These are phyloP conservation scores for Saussurea involucrata DNA, from an alignment of 129 eudicot genomes.

Conservation along the genomic window DNA sequence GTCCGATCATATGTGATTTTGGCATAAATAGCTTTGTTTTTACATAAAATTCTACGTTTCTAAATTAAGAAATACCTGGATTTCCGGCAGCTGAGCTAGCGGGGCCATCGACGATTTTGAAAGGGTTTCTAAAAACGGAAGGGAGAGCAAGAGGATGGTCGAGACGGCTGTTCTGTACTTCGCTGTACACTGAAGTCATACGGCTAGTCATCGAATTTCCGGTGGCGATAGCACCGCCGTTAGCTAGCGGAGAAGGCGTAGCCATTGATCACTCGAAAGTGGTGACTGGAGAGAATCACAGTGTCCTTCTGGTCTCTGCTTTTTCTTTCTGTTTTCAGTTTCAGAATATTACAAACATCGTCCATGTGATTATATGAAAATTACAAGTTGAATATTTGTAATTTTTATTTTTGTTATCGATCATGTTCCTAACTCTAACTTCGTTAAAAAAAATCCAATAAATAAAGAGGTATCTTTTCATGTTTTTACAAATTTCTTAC, in stretches of 20 bases:
- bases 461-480: too few species aligned
- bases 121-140: constrained; percentile 39
- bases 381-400: background rate
- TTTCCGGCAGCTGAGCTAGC: constrained; percentile 69
- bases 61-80: constrained; percentile 38
- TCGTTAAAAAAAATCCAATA: background rate
- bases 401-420: too few species aligned
- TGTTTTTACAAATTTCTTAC: too few species aligned
- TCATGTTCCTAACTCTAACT: too few species aligned
- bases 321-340: background rate
- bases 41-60: background rate
- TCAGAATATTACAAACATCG: background rate
- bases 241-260: constrained; percentile 28
- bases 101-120: constrained; percentile 59
- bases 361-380: background rate
- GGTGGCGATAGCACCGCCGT: constrained; percentile 43
- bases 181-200: constrained; percentile 54
- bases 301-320: constrained; percentile 2
- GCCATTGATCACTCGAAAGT: constrained; percentile 22
- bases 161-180: constrained; percentile 69
- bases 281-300: background rate
- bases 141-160: constrained; percentile 66
- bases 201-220: constrained; percentile 42
- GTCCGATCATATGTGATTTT: background rate
- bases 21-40: background rate